Conservation (phyloP, 2,329 filamentous ascomycete genomes). For the Epicoccum sorghinum region DNA sequence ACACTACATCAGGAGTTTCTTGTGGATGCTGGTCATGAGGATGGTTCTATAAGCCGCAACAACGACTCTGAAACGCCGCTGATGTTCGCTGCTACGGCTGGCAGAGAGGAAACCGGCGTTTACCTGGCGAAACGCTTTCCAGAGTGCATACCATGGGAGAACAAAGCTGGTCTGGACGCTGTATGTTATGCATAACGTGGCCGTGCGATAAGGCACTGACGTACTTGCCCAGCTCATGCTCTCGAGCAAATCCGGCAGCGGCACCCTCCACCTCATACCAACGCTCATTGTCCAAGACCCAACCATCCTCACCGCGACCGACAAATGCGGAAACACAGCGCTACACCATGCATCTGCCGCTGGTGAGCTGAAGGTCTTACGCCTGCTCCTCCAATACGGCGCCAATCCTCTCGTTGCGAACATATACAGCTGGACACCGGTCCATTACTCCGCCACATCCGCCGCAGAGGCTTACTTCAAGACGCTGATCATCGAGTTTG, state of each 20-base stretch:
- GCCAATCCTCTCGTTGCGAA: slow-evolving; percentile 76
- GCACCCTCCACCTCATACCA: slow-evolving; percentile 53
- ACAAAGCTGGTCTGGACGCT: slow-evolving; percentile 73
- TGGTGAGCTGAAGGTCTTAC: slow-evolving; percentile 77
- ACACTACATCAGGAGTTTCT: slow-evolving; percentile 61
- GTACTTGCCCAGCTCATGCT: slow-evolving; percentile 46
- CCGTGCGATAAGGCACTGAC: neutral
- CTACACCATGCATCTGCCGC: slow-evolving; percentile 85
- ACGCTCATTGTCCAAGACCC: slow-evolving; percentile 43
- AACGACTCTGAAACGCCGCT: slow-evolving; percentile 80
- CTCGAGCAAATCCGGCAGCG: slow-evolving; percentile 44
- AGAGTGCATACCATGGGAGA: slow-evolving; percentile 66
- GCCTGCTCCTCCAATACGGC: slow-evolving; percentile 78
- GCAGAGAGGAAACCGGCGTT: slow-evolving; percentile 76
- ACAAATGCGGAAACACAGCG: slow-evolving; percentile 81
- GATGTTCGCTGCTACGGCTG: slow-evolving; percentile 74
- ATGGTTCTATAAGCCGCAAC: slow-evolving; percentile 75
- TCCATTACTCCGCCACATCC: slow-evolving; percentile 81
- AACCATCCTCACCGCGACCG: slow-evolving; percentile 50
- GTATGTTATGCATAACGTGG: slow-evolving; percentile 47
- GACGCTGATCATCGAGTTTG: slow-evolving; percentile 73
- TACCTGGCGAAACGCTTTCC: slow-evolving; percentile 71
- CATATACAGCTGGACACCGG: slow-evolving; percentile 78
- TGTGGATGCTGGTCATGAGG: slow-evolving; percentile 76
- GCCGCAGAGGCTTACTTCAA: slow-evolving; percentile 87